Conservation (phyloP, 495 filamentous ascomycete genomes). For the Lasiosphaeria hispida region DNA sequence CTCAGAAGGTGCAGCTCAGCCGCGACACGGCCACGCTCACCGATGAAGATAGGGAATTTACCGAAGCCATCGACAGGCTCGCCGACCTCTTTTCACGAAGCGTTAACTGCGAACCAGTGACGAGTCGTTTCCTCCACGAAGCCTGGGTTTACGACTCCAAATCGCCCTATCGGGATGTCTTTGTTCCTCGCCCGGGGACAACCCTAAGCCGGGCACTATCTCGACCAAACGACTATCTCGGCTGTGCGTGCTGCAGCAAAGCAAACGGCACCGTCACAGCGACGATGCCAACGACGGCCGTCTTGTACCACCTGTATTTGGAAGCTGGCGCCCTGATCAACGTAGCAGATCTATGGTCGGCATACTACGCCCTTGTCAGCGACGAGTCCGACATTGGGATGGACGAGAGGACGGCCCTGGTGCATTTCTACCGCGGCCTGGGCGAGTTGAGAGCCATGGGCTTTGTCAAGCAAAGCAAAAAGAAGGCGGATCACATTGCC, state of each 20-base stretch:
- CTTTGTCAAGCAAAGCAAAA: slow-evolving; percentile 83
- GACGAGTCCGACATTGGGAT: slow-evolving; percentile 49
- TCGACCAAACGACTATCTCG: slow-evolving; percentile 81
- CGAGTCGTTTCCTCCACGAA: slow-evolving; percentile 71
- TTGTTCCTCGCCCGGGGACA: slow-evolving; percentile 73
- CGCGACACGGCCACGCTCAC: slow-evolving; percentile 74
- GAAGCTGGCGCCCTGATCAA: slow-evolving; percentile 89
- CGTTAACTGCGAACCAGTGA: slow-evolving; percentile 58
- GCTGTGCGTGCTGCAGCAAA: slow-evolving; percentile 63
- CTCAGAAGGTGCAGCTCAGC: slow-evolving; percentile 82
- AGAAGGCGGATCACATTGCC: slow-evolving; percentile 86
- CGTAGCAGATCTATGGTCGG: slow-evolving; percentile 82
- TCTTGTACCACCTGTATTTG: slow-evolving; percentile 87
- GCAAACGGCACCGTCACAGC: slow-evolving; percentile 48
- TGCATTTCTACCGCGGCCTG: slow-evolving; percentile 76
- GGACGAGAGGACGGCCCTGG: slow-evolving; percentile 55
- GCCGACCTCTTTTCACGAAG: slow-evolving; percentile 52
- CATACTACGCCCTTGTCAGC: slow-evolving; percentile 74
- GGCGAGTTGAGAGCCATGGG: slow-evolving; percentile 84
- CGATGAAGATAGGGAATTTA: slow-evolving; percentile 72
- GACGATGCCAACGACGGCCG: slow-evolving; percentile 73
- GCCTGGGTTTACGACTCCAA: slow-evolving; percentile 80
- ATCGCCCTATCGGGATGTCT: slow-evolving; percentile 75
- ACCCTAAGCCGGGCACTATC: slow-evolving; percentile 79
- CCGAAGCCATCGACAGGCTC: slow-evolving; percentile 67